Evolutionary conservation across 148 eudicot species (phyloP), one percentile per base, ranked within the genome.

Genomic region (Fallopia convolvulus): DNA sequence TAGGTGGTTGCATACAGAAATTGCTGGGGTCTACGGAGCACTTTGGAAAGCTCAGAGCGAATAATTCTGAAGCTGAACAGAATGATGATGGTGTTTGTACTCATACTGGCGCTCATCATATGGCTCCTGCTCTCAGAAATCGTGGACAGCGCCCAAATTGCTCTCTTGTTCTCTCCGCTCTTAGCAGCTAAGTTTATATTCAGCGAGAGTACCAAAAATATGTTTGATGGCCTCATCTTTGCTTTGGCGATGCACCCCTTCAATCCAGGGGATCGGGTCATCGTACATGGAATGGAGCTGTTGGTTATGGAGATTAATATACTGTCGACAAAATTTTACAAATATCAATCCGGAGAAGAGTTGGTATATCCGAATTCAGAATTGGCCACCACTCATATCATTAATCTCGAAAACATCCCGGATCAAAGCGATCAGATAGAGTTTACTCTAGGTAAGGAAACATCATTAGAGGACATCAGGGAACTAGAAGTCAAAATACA

Each of bases 221-320:
- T 86, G n/a, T 86, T 86, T 75, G 83, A 84, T 78, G 89, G 87
- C 7, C 80, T 86, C 40, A 71, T 86, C 32, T 86, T 86, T 47
- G 87, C 85, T 30, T 84, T 84, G 47, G 78, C 84, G 32, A 86
- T 86, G 87, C 89, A 84, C 72, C 85, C 86, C 44, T 84, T 86
- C 74, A 86, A 84, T 48, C 85, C 82, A 46, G 87, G 86, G 17
- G 89, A 86, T 72, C 83, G 85, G 13, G 84, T 86, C 56, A 79
- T 80, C 72, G 68, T 84, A 6, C 14, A 82, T 20, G 87, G 83
- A 21, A 68, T 30, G 17, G 32, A 77, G 80, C 49, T 77, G 75
- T 17, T 44, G 75, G 75, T 77, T 3, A 77, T 23, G 8, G 18
- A 33, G 60, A 48, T 77, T 15, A 32, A 71, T 32, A 77, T 77